Evolutionary conservation across 2,329 filamentous ascomycete genomes (phyloP), one percentile per base, ranked within the genome.

Genomic region (Cordyceps fumosorosea): DNA sequence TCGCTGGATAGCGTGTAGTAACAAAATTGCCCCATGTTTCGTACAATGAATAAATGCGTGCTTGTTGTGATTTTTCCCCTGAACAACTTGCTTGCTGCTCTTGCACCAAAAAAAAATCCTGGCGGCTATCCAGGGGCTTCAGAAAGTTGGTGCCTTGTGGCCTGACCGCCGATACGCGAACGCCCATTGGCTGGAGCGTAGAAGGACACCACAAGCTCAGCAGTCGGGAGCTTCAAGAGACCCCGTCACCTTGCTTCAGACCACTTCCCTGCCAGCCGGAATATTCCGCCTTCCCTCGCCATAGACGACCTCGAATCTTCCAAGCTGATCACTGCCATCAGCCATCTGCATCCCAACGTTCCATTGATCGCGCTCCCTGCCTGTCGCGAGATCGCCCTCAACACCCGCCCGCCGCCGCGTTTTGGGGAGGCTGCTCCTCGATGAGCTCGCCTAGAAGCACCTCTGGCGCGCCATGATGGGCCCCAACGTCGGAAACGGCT

Each of bases 401-500:
- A 42, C 40, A 54, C 56, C 29, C 52, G 52, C 45, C 62, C 32
- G 57, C 52, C 62, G 51, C 47, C 62, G 51, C 62, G 56, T 61
- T 48, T 48, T 63, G 37, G 62, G 55, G 59, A 56, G 57, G 60
- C 63, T 65, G 66, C 67, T 72, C 69, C 74, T 75, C 74, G 66
- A 76, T 76, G 74, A 71, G 67, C 73, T 68, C 71, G 67, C 64
- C 69, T 70, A 70, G 67, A 69, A 71, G 69, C 71, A 67, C 66
- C 54, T 61, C 70, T 59, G 70, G 69, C 72, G 73, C 69, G 72
- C 72, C 72, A 73, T 69, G 67, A 77, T 77, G 74, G 75, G 73
- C 75, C 75, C 75, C 64, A 76, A 74, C 69, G 73, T 73, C 69
- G 77, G 75, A 66, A 78, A 77, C 72, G 78, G 77, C 72, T 75